Evolutionary conservation across 2,329 filamentous ascomycete genomes (phyloP), one percentile per base, ranked within the genome.

Genomic region (Aspergillus japonicus): DNA sequence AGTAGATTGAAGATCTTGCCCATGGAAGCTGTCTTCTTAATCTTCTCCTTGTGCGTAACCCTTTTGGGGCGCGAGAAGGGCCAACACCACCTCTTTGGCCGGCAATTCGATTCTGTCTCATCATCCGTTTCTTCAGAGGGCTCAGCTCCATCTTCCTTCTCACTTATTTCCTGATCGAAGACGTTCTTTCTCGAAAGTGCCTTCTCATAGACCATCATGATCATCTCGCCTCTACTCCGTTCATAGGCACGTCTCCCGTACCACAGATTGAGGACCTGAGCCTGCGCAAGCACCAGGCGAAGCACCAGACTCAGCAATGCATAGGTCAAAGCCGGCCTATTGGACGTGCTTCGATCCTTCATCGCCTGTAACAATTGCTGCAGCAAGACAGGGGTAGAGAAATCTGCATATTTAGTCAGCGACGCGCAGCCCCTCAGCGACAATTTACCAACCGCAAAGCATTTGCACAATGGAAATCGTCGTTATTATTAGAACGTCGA

Each of bases 1-100:
- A 96, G 90, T 2, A 96, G 77, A 68, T 96, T 96, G 62, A 96
- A 83, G 54, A 96, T 95, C 71, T 96, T 96, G 7, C 92, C 92
- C 76, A 93, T 94, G 0, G 90, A 92, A 0, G 92, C 91, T 2
- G 89, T 85, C 57, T 84, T 78, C 58, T 83, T 82, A 26, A 60
- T 61, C 57, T 73, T 73, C 49, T 69, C 62, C 35, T 63, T 70
- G 53, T 58, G 71, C 58, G 64, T 64, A 42, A 64, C 65, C 47
- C 67, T 68, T 59, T 67, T 69, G 10, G 57, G 53, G 54, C 42
- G 58, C 42, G 62, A 61, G 1, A 77, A 59, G 3, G 74, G 57
- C 26, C 69, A 71, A 56, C 69, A 71, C 57, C 63, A 62, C 10
- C 72, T 67, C 12, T 64, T 66, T 29, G 61, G 66, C 26, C 74